These are phyloP conservation scores for Incumbomyces delicatus DNA, from an alignment of 2,329 filamentous ascomycete species.

Conservation along the genomic window DNA sequence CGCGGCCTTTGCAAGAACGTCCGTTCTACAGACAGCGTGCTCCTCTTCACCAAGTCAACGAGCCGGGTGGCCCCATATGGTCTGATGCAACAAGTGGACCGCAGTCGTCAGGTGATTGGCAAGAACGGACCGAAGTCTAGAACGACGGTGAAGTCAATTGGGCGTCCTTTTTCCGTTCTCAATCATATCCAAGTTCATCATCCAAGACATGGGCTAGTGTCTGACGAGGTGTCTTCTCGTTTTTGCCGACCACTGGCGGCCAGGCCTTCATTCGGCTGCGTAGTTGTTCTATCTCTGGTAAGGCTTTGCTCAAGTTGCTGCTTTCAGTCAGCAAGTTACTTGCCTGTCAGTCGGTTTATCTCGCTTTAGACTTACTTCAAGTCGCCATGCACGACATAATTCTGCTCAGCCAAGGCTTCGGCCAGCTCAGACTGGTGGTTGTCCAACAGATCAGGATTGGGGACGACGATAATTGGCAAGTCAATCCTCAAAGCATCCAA, in stretches of 20 bases:
- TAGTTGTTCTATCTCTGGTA: slow-evolving; percentile 40
- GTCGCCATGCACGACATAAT: slow-evolving; percentile 65
- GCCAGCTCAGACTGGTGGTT: slow-evolving; percentile 90
- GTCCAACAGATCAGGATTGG: slow-evolving; percentile 70
- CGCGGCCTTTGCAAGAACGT: too few relatives aligned
- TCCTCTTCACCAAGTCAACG: too few relatives aligned
- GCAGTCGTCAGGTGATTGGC: too few relatives aligned
- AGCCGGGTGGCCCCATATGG: too few relatives aligned
- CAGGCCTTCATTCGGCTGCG: slow-evolving; percentile 35
- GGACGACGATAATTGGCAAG: slow-evolving; percentile 76
- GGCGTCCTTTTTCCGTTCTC: slow-evolving; percentile 23
- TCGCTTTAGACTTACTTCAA: slow-evolving; percentile 43
- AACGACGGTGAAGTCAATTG: too few relatives aligned
- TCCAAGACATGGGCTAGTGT: slow-evolving; percentile 44
- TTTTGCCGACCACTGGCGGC: slow-evolving; percentile 41
- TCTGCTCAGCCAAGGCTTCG: slow-evolving; percentile 59
- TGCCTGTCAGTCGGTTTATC: background rate
- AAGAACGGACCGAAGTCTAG: too few relatives aligned
- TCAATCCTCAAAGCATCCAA: slow-evolving; percentile 67
- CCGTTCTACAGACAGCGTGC: too few relatives aligned
- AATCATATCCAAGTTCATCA: slow-evolving; percentile 48
- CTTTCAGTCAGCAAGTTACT: slow-evolving; percentile 8
- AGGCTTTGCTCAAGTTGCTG: slow-evolving; percentile 39
- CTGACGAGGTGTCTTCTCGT: slow-evolving; percentile 29
- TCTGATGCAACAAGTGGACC: too few relatives aligned